Percentiles rank a stretch among this genome's conserved stretches.
phyloP scores from a whole-genome alignment of 495 filamentous ascomycete genomes.

The Aspergillus bertholletiae region DNA sequence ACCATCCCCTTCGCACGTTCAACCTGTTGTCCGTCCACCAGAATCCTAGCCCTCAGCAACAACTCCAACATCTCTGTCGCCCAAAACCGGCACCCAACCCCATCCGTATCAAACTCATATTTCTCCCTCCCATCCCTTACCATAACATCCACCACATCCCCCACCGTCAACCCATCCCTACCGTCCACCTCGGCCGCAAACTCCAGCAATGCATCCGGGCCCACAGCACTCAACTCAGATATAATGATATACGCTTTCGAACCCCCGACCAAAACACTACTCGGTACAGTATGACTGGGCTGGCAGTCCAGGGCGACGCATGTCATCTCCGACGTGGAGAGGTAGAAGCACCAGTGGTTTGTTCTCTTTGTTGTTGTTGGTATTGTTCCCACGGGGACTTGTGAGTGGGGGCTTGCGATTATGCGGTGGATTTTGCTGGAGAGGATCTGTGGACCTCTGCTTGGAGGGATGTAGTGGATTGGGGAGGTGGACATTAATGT shows the following conservation, averaged over 20 bases:
- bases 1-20: constrained; percentile 1
- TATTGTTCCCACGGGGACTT: background rate
- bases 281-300: constrained; percentile 5
- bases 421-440: background rate
- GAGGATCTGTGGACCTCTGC: constrained; percentile 9
- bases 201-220: constrained; percentile 1
- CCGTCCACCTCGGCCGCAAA: constrained; percentile 16
- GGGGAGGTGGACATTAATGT: constrained; percentile 2
- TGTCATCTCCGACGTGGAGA: background rate
- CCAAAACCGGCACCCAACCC: constrained; percentile 30
- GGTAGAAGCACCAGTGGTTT: constrained; percentile 19
- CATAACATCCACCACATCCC: constrained; percentile 32
- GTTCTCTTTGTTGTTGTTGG: constrained; percentile 1
- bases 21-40: constrained; percentile 3
- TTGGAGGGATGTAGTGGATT: constrained; percentile 12
- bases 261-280: constrained; percentile 4
- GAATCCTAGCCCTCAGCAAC: background rate
- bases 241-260: constrained; percentile 10
- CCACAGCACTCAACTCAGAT: constrained; percentile 6
- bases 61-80: constrained; percentile 7
- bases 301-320: constrained; percentile 8
- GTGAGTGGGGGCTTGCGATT: constrained; percentile 1
- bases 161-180: constrained; percentile 34
- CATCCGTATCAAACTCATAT: constrained; percentile 68
- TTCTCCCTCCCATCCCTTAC: constrained; percentile 73